Percentiles rank a stretch among this genome's conserved stretches.
Conservation (phyloP, 1,284 basidiomycete genomes). For the Xerocomus tenax region DNA sequence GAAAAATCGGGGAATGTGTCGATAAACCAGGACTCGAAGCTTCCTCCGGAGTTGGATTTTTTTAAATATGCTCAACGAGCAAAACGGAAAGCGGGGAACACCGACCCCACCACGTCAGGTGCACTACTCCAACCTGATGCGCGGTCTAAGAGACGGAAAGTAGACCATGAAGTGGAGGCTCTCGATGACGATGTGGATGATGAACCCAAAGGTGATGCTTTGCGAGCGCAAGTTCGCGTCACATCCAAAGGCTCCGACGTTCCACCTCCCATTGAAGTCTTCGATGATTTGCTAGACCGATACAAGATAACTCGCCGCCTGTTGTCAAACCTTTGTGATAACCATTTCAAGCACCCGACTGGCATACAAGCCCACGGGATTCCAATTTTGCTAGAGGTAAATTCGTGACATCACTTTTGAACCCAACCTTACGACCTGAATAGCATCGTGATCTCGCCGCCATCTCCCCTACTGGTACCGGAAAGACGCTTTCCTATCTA, state of each 20-base stretch:
- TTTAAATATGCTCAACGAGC: slow-evolving; percentile 67
- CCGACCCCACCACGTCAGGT: slow-evolving; percentile 9
- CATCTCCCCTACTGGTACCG: slow-evolving; percentile 90
- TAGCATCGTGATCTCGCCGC: slow-evolving; percentile 77
- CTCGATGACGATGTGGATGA: slow-evolving; percentile 25
- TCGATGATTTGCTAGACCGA: slow-evolving; percentile 48
- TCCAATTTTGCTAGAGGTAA: slow-evolving; percentile 65
- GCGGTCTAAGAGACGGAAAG: slow-evolving; percentile 35
- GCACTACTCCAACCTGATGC: slow-evolving; percentile 16
- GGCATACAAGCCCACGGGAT: slow-evolving; percentile 68
- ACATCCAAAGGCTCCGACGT: slow-evolving; percentile 61
- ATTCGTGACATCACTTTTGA: slow-evolving; percentile 10
- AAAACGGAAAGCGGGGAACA: slow-evolving; percentile 40
- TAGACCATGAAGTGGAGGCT: slow-evolving; percentile 21
- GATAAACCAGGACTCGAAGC: slow-evolving; percentile 34
- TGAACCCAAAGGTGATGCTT: slow-evolving; percentile 25
- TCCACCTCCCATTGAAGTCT: slow-evolving; percentile 50
- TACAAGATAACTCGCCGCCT: slow-evolving; percentile 52
- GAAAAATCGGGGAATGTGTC: slow-evolving; percentile 10
- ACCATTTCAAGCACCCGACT: slow-evolving; percentile 58
- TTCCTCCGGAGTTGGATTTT: slow-evolving; percentile 79
- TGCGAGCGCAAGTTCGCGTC: slow-evolving; percentile 49
- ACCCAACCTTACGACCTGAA: background rate
- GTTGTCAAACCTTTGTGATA: slow-evolving; percentile 52
- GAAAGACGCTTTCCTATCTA: slow-evolving; percentile 87